Base-by-base conservation (phyloP, 1,139 yeast species). In the Candida neerlandica region DNA sequence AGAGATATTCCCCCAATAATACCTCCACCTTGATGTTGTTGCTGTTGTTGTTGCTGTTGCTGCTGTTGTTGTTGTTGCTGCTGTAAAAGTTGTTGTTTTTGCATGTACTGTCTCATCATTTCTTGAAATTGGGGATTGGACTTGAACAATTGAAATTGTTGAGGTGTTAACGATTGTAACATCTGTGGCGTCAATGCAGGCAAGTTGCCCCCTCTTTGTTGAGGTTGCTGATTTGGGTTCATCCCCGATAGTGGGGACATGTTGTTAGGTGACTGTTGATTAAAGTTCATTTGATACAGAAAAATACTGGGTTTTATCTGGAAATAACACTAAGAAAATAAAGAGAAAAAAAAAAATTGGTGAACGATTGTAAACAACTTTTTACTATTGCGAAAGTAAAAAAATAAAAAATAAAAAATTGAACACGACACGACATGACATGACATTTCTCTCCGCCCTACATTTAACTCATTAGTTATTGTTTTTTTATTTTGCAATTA, bases 71-170 rank as follows among this genome's bases (percentile, higher is more conserved):
- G 51, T 30, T 53, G 58, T 46, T 49, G 41, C 19, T 52, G 50
- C 54, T 61, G 78, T 51, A 64, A 54, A 53, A 64, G 56, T 59
- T 61, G 79, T 60, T 65, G 82, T 58, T 68, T 58, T 51, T 72
- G 77, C 54, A 69, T 55, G 52, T 70, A 71, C 48, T 67, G 67
- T 38, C 73, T 62, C 63, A 75, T 66, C 47, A 73, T 65, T 35
- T 67, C 71, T 52, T 71, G 78, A 54, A 73, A 75, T 53, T 74
- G 80, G 3, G 80, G 80, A 56, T 78, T 80, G 58, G 64, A 69
- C 49, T 78, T 75, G 56, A 80, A 67, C 52, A 79, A 75, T 53
- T 78, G 78, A 38, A 77, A 70, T 49, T 77, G 80, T 55, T 76
- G 77, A 10, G 80, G 77, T 21, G 74, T 64, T 46, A 75, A 60